These are phyloP conservation scores for Cucurbita moschata DNA, from an alignment of 306 rosid genomes.

Conservation along the genomic window DNA sequence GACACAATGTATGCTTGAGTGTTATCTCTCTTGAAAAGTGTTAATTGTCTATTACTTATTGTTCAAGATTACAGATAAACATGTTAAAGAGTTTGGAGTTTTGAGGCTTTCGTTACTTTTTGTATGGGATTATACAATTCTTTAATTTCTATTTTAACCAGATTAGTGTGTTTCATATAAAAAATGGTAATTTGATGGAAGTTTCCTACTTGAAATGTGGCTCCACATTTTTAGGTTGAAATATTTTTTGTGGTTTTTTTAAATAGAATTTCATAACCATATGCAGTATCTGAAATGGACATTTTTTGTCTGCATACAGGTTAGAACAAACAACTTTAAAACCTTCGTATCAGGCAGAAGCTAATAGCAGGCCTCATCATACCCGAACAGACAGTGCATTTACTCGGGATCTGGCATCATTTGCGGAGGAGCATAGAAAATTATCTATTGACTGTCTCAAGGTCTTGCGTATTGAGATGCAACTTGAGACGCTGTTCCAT, in stretches of 20 bases:
- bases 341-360: slow-evolving; percentile 46
- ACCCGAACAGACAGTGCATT: slow-evolving; percentile 40
- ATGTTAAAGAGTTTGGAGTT: neutral
- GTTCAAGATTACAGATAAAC: neutral
- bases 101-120: neutral
- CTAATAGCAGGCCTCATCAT: slow-evolving; percentile 23
- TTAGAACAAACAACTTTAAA: slow-evolving; percentile 54
- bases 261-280: neutral
- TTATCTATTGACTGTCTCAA: slow-evolving; percentile 91
- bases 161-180: neutral
- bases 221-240: neutral
- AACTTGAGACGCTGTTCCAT: slow-evolving; percentile 83
- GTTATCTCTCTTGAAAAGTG: neutral
- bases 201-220: neutral
- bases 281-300: slow-evolving; percentile 3
- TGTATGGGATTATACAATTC: neutral
- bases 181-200: neutral
- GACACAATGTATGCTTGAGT: neutral
- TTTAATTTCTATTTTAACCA: neutral
- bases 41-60: neutral
- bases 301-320: slow-evolving; percentile 26
- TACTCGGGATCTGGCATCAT: slow-evolving; percentile 58
- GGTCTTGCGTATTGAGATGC: slow-evolving; percentile 94
- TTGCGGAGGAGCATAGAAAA: slow-evolving; percentile 87
- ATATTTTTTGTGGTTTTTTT: neutral